Base-by-base conservation (phyloP, 2,329 filamentous ascomycete species). In the Fusarium equiseti region DNA sequence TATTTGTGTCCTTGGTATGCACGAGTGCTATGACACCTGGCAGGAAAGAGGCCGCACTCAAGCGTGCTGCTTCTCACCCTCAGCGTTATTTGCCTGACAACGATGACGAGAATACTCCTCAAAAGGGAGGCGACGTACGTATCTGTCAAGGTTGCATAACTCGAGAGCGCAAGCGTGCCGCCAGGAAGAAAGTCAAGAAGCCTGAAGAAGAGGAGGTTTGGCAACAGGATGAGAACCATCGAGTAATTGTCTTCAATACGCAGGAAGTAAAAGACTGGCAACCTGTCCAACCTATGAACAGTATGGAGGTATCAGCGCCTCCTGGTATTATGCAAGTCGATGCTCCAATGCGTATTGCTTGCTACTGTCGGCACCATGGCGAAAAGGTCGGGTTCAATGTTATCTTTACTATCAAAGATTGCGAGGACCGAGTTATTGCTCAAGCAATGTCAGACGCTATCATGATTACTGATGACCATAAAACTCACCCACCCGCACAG, bases 401-500 rank as follows among this genome's bases (percentile, higher is more conserved):
- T 75, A 97, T 99, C 69, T 97, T 98, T 81, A 98, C 95, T 2
- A 86, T 99, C 76, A 97, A 95, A 77, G 93, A 98, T 80, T 89
- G 89, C 76, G 83, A 89, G 69, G 92, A 91, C 74, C 89, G 90
- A 46, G 83, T 97, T 32, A 83, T 98, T 45, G 92, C 94, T 9
- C 95, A 99, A 81, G 89, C 90, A 55, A 91, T 97, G 71, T 94
- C 93, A 22, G 90, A 91, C 59, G 92, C 94, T 1, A 97, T 98
- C 71, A 95, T 98, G 88, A 98, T 98, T 70, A 98, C 96, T 2
- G 95, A 99, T 78, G 95, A 99, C 77, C 95, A 98, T 83, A 98
- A 98, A 83, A 97, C 94, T 10, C 92, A 93, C 74, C 76, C 78
- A 7, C 77, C 77, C 62, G 71, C 78, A 8, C 75, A 79, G 35